Evolutionary conservation across 2,329 filamentous ascomycete genomes (phyloP).

Genomic region (Neodidymelliopsis sp.): DNA sequence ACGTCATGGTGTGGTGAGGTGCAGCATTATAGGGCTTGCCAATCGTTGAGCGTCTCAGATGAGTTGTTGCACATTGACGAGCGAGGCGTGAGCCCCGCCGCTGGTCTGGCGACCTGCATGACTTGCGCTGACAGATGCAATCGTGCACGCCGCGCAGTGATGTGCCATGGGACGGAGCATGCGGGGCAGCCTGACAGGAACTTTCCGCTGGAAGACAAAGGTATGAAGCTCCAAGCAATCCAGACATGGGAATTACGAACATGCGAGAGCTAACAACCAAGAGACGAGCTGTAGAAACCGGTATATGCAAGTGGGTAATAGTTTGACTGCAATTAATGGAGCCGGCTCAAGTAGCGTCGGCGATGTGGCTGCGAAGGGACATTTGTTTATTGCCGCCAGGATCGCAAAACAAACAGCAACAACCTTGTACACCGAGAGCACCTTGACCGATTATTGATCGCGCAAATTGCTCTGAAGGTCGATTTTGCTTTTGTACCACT

Average conservation of each 20-base stretch:
- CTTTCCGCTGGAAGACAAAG: conserved; percentile 1
- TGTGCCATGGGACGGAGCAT: conserved; percentile 5
- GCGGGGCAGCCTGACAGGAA: conserved; percentile 4
- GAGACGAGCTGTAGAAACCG: conserved; percentile 9
- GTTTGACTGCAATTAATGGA: conserved; percentile 4
- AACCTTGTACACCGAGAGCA: conserved; percentile 13
- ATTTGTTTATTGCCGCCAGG: conserved; percentile 21
- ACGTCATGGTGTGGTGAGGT: conserved; percentile 24
- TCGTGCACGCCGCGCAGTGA: conserved; percentile 2
- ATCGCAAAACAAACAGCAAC: conserved; percentile 18
- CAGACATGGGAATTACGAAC: background rate
- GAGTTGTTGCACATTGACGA: conserved; percentile 14
- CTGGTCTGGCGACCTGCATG: conserved; percentile 7
- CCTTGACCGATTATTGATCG: conserved; percentile 2
- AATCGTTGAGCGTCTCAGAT: conserved; percentile 19
- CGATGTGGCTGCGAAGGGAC: conserved; percentile 13
- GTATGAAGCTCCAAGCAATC: background rate
- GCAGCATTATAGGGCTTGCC: conserved; percentile 12
- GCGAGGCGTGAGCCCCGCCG: conserved; percentile 7
- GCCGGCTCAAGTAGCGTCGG: conserved; percentile 16
- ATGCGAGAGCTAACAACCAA: conserved; percentile 6
- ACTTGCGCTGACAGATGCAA: conserved; percentile 8
- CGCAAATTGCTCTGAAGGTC: conserved; percentile 12
- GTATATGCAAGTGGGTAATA: conserved; percentile 18
- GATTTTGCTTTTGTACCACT: conserved; percentile 7